Base-by-base conservation (phyloP, 805 yeast species). In the Monosporozyma aquatica region DNA sequence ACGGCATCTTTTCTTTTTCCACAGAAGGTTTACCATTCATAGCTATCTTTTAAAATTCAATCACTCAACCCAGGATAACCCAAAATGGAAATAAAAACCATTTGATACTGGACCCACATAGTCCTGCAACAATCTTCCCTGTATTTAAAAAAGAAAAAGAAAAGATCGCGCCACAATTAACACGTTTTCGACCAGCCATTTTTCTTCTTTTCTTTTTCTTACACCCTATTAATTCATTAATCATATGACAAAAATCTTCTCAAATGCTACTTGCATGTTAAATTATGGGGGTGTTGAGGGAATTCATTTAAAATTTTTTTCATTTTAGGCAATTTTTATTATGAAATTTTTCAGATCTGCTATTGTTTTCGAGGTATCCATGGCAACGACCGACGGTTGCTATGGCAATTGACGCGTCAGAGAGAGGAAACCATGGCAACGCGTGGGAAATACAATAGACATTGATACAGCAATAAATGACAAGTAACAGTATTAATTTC, bases 361-460 rank as follows among this genome's bases (percentile, higher is more conserved):
- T 28, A 28, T 28, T 28, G 30, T 28, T n/a, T 28, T n/a, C 5
- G 4, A 9, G 13, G 34, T 29, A 20, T 15, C 34, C 21, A 29
- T 29, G 22, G 35, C 35, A 32, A 32, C 35, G 2, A 14, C 6
- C 23, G 23, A 6, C n/a, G 14, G 35, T 32, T 32, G 35, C 35
- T n/a, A 32, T 32, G 35, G 35, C 35, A 32, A 32, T 32, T 4
- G 35, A 32, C 35, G 35, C 35, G 35, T 32, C 7, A 9, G 22
- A 7, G 35, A 23, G 23, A n/a, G 10, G 35, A 17, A 32, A 18
- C 35, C 35, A 32, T 32, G 35, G 35, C 35, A 32, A 32, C 35
- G 35, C 35, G 35, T 32, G 6, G 17, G 9, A 18, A 26, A 13
- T 15, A 29, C 33, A 29, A 29, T 29, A 29, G 20, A 7, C 6